Base-by-base conservation (phyloP, 2,329 filamentous ascomycete genomes). In the Zarea fungicola region DNA sequence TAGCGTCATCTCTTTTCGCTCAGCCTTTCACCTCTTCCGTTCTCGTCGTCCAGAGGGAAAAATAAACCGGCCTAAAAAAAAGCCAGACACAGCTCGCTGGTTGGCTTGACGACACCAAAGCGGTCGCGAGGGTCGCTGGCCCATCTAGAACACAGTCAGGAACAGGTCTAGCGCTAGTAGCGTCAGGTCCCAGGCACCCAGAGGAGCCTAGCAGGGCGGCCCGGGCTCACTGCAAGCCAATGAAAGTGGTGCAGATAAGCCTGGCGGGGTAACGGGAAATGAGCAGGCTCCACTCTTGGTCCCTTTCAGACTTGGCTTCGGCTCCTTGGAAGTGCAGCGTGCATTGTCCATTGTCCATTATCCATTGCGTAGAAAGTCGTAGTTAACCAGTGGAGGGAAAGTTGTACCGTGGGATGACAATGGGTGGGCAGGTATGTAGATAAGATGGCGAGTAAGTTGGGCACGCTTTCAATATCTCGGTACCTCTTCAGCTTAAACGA, bases 91-190 rank as follows among this genome's bases (percentile, higher is more conserved):
- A 16, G 21, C 26, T n/a, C 21, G n/a, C 36, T 25, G 35, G 44
- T 48, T 48, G 44, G 44, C 44, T 48, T 16, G 36, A 48, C 36
- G 44, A 48, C 36, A 41, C 28, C 31, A 48, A 39, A n/a, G n/a
- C n/a, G n/a, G n/a, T n/a, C n/a, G n/a, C 25, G 32, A 28, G n/a
- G 19, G 28, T 14, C 4, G 18, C 10, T 25, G 21, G 43, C 32
- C 14, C 43, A 13, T 9, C 19, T 32, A 36, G 42, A n/a, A 35
- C 32, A 16, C 32, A 35, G 35, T 34, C 44, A 48, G 44, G 44
- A 48, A 48, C 44, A 48, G 44, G 44, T 21, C 44, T 48, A 48
- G 44, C 44, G 44, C 11, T 10, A 18, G 28, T 26, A 28, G 36
- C 21, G 16, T 26, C 44, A 25, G 35, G 35, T 11, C 35, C 16